Base-by-base conservation (phyloP, 2,329 filamentous ascomycete species). In the Grosmannia clavigera region DNA sequence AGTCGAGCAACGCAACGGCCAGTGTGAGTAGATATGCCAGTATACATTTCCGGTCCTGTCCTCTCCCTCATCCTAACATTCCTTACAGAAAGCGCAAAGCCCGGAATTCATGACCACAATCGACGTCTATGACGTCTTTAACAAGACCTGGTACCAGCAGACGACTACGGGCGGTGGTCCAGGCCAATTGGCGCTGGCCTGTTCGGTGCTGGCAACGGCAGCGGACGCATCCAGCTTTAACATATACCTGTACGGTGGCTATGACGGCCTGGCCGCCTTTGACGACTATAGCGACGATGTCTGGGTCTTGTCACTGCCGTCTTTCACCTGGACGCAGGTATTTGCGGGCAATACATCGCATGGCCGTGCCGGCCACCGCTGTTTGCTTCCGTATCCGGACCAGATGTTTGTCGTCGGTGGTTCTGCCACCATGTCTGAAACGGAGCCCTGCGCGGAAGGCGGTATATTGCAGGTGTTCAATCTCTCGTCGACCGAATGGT, bases 221-320 rank as follows among this genome's bases (percentile, higher is more conserved):
- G 76, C 82, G 53, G 88, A 91, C 68, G 78, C 77, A 40, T 88
- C 86, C 12, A 90, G 85, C 61, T 88, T 86, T 71, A 91, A 92
- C 68, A 85, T 95, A 57, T 92, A 92, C 75, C 90, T 89, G 73
- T 94, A 90, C 66, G 90, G 88, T 19, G 90, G 90, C 0, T 92
- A 87, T 67, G 73, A 83, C 61, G 83, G 81, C 0, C 64, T 84
- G 6, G 61, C 78, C 60, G 33, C 61, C 0, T 58, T 53, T 0
- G 61, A 71, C 0, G 62, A 70, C 19, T 81, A 76, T 64, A 77
- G 70, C 59, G 83, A 90, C 62, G 87, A 89, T 55, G 86, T 92
- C 69, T 94, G 88, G 88, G 85, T 91, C 27, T 75, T 94, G 14
- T 89, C 88, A 0, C 74, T 95, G 6, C 90, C 90, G 0, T 86